These are phyloP conservation scores for Magnolia changhungtana DNA, from an alignment of 164 flowering plant species.

Conservation along the genomic window DNA sequence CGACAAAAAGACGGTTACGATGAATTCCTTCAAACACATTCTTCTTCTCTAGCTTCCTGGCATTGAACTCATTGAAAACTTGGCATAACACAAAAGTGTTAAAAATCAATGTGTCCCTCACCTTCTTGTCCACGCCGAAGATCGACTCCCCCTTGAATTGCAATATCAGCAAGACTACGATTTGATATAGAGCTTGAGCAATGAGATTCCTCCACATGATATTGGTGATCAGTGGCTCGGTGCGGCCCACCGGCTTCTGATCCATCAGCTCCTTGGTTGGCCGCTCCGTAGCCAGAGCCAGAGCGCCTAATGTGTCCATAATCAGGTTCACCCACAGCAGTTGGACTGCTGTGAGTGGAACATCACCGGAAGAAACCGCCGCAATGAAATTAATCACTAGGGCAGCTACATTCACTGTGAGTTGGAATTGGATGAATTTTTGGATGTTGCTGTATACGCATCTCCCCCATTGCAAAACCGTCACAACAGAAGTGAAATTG, in stretches of 20 bases:
- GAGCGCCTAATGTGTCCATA: conserved; percentile 66
- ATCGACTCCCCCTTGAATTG: conserved; percentile 46
- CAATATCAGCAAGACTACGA: conserved; percentile 33
- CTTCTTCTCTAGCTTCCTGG: conserved; percentile 44
- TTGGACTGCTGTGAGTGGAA: conserved; percentile 59
- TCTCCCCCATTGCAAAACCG: conserved; percentile 53
- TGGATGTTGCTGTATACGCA: conserved; percentile 64
- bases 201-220: conserved; percentile 69
- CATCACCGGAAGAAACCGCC: conserved; percentile 54
- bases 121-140: conserved; percentile 29
- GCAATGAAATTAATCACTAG: conserved; percentile 56
- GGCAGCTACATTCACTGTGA: conserved; percentile 60
- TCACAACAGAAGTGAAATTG: conserved; percentile 51
- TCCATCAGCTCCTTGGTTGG: conserved; percentile 58
- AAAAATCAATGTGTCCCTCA: conserved; percentile 49
- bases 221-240: conserved; percentile 51
- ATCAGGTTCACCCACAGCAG: conserved; percentile 73
- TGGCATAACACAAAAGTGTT: conserved; percentile 59
- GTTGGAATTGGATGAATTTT: conserved; percentile 73
- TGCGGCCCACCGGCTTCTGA: conserved; percentile 49
- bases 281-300: conserved; percentile 58
- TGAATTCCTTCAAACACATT: conserved; percentile 41
- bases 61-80: conserved; percentile 55
- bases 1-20: conserved; percentile 41
- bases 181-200: conserved; percentile 53